Evolutionary conservation across 108 stramenopile species (phyloP).

Genomic region (Nitzschia sp.): DNA sequence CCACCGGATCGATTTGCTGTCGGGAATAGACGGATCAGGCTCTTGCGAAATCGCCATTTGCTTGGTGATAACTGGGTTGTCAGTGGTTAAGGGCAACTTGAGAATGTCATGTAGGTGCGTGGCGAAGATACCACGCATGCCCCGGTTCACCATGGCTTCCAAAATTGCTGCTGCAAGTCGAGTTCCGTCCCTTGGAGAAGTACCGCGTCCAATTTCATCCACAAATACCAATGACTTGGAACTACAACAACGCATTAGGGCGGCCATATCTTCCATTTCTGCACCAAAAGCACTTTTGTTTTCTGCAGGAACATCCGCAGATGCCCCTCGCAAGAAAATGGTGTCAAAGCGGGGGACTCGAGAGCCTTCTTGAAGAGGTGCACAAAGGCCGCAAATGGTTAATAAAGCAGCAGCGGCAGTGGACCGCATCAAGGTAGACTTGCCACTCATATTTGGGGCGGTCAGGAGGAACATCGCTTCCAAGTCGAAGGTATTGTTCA

Average conservation of each 20-base stretch:
- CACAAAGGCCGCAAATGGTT: conserved; percentile 79
- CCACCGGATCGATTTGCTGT: conserved; percentile 59
- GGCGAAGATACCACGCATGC: conserved; percentile 85
- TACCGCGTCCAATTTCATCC: conserved; percentile 95
- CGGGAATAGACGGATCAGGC: not conserved
- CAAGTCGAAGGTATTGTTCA: conserved; percentile 72
- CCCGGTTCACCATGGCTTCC: conserved; percentile 65
- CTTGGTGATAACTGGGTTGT: conserved; percentile 35
- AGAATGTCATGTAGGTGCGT: conserved; percentile 75
- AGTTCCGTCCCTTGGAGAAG: conserved; percentile 87
- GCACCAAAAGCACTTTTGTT: conserved; percentile 92
- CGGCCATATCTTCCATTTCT: conserved; percentile 93
- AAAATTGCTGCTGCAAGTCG: conserved; percentile 82
- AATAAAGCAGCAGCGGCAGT: conserved; percentile 87
- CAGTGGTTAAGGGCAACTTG: conserved; percentile 42
- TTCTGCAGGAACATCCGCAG: conserved; percentile 89
- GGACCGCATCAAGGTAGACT: conserved; percentile 92
- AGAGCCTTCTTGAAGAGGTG: conserved; percentile 63
- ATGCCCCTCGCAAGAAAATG: conserved; percentile 88
- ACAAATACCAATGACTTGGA: conserved; percentile 85
- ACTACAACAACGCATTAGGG: conserved; percentile 81
- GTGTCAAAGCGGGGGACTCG: conserved; percentile 76
- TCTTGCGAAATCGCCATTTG: conserved; percentile 35
- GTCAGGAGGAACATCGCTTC: conserved; percentile 85
- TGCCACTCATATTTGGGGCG: conserved; percentile 97